Base-by-base conservation (phyloP, 1,284 basidiomycete genomes). In the Austropuccinia psidii region DNA sequence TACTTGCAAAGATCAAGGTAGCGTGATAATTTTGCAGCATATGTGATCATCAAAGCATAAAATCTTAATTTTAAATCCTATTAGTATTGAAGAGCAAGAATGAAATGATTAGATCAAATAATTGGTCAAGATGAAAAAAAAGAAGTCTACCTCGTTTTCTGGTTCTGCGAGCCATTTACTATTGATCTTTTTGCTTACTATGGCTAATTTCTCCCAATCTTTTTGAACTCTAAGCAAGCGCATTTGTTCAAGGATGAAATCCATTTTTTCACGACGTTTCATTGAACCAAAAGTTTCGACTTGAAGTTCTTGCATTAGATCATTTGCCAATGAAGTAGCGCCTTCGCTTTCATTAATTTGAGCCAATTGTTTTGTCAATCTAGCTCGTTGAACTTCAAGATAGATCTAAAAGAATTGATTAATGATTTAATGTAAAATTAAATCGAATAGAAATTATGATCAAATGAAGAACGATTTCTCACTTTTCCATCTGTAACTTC, bases 231-330 rank as follows among this genome's bases (percentile, higher is more conserved):
- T 93, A 88, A 79, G 93, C 87, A 98, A 82, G 66, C 96, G 86
- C 93, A 98, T 98, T 82, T 98, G 96, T 82, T 98, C 95, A 50
- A 98, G 84, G 77, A 99, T 91, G 79, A 99, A 98, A 80, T 98
- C 93, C 11, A 92, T 96, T 85, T 99, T 99, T 82, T 99, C 96
- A 78, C 91, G 84, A 76, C 94, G 88, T 77, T 97, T 92, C 95
- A 99, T 98, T 15, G 90, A 93, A 29, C 93, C 96, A 80, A 98
- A 99, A 2, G 96, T 98, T 83, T 99, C 96, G 54, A 98, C 94
- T 82, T 97, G 93, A 0, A 99, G 87, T 70, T 98, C 96, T 65
- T 90, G 90, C 76, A 98, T 85, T 37, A 97, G 83, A 76, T 96
- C 93, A 0, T 77, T 77, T 0, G 91, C 94, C 0, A 91, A 90